These are phyloP conservation scores for Monilinia laxa DNA, from an alignment of 2,329 filamentous ascomycete species.

Conservation along the genomic window DNA sequence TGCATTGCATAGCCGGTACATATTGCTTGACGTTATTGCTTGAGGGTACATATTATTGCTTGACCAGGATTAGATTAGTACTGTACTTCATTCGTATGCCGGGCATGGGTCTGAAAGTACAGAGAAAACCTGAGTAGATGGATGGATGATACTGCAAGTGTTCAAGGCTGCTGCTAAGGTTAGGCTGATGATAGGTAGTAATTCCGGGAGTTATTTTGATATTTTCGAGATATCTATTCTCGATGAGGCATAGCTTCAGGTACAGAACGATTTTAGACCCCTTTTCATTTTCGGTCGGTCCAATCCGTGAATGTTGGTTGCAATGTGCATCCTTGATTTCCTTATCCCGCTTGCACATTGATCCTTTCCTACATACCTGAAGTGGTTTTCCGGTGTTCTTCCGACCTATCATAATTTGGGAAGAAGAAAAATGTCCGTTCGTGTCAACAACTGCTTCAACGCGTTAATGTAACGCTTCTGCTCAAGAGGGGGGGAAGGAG, in stretches of 20 bases:
- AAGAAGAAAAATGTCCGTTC: neutral
- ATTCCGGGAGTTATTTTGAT: slow-evolving; percentile 11
- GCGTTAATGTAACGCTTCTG: slow-evolving; percentile 2
- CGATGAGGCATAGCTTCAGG: slow-evolving; percentile 21
- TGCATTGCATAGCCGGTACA: slow-evolving; percentile 18
- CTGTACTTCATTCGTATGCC: slow-evolving; percentile 8
- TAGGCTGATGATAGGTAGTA: slow-evolving; percentile 2
- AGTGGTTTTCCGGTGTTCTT: slow-evolving; percentile 7
- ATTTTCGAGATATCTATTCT: slow-evolving; percentile 5
- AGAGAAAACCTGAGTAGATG: slow-evolving; percentile 2
- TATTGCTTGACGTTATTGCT: slow-evolving; percentile 14
- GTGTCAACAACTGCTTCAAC: slow-evolving; percentile 8
- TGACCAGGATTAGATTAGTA: slow-evolving; percentile 11
- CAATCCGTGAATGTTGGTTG: slow-evolving; percentile 1
- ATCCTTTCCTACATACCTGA: neutral
- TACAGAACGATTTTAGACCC: slow-evolving; percentile 3
- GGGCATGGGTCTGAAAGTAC: neutral
- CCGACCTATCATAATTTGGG: slow-evolving; percentile 18
- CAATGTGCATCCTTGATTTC: neutral
- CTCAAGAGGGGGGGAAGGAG: too few relatives aligned
- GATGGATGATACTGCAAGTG: too few relatives aligned
- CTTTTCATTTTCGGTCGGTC: slow-evolving; percentile 17
- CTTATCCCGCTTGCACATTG: slow-evolving; percentile 3
- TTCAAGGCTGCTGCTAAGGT: neutral
- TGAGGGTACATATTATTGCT: slow-evolving; percentile 6